Evolutionary conservation across 169 alveolate species (phyloP).

Genomic region (Plasmodium vivax): DNA sequence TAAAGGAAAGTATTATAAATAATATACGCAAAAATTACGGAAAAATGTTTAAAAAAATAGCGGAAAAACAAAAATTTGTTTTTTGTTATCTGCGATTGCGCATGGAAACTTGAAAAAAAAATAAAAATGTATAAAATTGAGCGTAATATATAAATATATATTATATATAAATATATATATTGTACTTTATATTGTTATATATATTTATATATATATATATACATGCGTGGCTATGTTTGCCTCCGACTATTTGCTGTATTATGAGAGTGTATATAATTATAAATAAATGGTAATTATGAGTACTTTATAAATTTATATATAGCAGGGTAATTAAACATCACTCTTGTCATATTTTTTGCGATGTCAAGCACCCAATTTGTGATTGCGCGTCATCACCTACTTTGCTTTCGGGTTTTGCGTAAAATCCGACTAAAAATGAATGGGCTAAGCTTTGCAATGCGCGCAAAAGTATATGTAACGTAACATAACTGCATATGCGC

Average conservation of each 20-base stretch:
- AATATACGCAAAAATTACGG: not conserved
- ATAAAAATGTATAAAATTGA: not conserved
- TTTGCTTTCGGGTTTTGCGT: not conserved
- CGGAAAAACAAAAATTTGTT: not conserved
- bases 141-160: not conserved
- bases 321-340: no score
- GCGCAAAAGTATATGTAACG: not conserved
- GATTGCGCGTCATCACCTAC: not conserved
- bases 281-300: not conserved
- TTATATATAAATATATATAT: no score
- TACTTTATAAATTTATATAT: not conserved
- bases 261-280: not conserved
- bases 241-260: not conserved
- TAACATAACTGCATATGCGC: not conserved
- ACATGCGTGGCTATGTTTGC: not conserved
- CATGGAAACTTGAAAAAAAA: not conserved
- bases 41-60: not conserved
- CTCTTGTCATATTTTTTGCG: not conserved
- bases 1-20: not conserved
- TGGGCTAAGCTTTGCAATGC: not conserved
- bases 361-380: not conserved
- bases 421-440: not conserved
- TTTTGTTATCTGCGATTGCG: not conserved
- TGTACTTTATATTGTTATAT: no score
- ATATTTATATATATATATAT: not conserved